Conservation (phyloP, 805 yeast genomes). For the Metschnikowia chrysomelidarum region DNA sequence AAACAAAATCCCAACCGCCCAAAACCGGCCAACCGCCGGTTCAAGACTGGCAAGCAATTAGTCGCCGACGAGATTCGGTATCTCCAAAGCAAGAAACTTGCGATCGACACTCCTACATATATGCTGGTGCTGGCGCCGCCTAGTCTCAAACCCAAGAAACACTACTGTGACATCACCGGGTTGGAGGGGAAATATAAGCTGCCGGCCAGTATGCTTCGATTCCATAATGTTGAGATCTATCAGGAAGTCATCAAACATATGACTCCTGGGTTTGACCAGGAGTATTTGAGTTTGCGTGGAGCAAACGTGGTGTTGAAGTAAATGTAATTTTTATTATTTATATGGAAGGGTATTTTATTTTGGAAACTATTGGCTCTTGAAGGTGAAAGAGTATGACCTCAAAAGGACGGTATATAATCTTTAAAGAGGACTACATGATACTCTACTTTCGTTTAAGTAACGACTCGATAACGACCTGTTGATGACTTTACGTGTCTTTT, state of each 20-base stretch:
- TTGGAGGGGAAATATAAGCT: conserved; percentile 72
- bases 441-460: no score
- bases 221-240: conserved; percentile 79
- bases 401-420: no score
- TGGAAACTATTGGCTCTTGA: no score
- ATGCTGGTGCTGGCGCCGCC: conserved; percentile 83
- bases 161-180: conserved; percentile 94
- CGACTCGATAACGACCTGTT: no score
- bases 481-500: no score
- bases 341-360: not conserved
- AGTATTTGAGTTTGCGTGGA: conserved; percentile 79
- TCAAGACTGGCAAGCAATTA: conserved; percentile 72
- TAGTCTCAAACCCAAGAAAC: conserved; percentile 72
- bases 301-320: conserved; percentile 80
- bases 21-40: conserved; percentile 56
- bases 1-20: conserved; percentile 49
- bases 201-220: conserved; percentile 73
- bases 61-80: conserved; percentile 77
- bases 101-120: conserved; percentile 60
- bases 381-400: no score
- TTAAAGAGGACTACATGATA: no score
- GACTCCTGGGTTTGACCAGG: conserved; percentile 92
- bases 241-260: conserved; percentile 67
- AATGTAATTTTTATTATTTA: not conserved
- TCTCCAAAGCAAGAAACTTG: conserved; percentile 39